Percentiles rank a stretch among this genome's conserved stretches.
Evolutionary conservation across 2,329 filamentous ascomycete species (phyloP).

Genomic region (Pyrenochaeta sp.): DNA sequence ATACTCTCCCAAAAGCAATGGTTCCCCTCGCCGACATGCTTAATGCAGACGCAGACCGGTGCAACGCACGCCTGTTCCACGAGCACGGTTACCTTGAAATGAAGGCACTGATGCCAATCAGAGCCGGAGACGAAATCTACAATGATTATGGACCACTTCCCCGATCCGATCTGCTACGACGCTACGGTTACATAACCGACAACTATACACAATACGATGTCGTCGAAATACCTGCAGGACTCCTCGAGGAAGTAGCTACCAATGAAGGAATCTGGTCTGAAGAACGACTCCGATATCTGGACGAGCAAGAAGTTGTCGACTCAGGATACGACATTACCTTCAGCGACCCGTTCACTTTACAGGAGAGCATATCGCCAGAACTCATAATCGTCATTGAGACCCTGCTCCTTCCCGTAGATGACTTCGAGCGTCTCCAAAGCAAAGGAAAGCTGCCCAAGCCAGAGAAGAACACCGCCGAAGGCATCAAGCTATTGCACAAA

Average conservation of each 20-base stretch:
- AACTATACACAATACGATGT: constrained; percentile 83
- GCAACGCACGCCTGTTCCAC: constrained; percentile 74
- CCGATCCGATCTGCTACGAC: constrained; percentile 79
- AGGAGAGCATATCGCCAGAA: constrained; percentile 51
- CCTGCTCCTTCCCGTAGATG: constrained; percentile 50
- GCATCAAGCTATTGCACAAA: constrained; percentile 49
- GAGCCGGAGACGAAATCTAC: constrained; percentile 76
- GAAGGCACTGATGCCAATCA: constrained; percentile 72
- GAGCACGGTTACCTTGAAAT: constrained; percentile 70
- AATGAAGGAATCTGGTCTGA: constrained; percentile 20
- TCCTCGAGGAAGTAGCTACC: constrained; percentile 53
- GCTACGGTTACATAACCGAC: constrained; percentile 86
- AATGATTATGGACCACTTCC: constrained; percentile 91
- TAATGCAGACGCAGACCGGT: constrained; percentile 82
- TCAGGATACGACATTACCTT: constrained; percentile 70
- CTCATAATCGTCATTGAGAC: constrained; percentile 54
- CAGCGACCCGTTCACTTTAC: constrained; percentile 41
- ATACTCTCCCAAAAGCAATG: constrained; percentile 75
- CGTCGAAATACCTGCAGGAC: constrained; percentile 73
- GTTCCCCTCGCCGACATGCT: constrained; percentile 89
- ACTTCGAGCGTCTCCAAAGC: constrained; percentile 51
- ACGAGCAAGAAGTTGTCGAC: constrained; percentile 70
- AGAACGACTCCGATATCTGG: constrained; percentile 61
- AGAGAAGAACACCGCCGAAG: constrained; percentile 48
- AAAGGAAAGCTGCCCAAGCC: constrained; percentile 55